A percentile compares a stretch with the other conserved stretches of the same genome.
phyloP scores from a whole-genome alignment of 2,329 filamentous ascomycete genomes.

The Cercospora nicotianae region DNA sequence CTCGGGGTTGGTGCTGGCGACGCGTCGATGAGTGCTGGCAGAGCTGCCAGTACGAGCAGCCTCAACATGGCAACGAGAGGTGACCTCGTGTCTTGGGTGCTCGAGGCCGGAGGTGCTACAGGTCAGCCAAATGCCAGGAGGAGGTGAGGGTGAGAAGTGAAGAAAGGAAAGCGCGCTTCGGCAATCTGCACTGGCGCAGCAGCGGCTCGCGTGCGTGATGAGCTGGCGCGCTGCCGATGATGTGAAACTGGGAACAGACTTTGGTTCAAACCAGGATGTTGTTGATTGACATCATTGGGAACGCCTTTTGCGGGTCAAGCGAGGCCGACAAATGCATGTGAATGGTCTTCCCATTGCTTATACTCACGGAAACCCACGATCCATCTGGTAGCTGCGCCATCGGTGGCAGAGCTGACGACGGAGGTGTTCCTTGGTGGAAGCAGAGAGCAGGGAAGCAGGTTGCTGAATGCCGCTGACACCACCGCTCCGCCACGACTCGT shows the following conservation, averaged over 20 bases:
- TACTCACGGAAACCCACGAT: background rate
- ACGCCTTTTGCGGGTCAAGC: background rate
- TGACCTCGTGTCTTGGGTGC: background rate
- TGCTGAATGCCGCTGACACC: background rate
- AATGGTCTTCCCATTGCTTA: background rate
- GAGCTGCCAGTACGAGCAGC: slow-evolving; percentile 33
- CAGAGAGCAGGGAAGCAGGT: background rate
- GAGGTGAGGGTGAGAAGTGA: background rate
- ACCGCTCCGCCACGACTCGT: background rate
- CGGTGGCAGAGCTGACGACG: background rate
- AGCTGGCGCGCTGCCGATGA: background rate
- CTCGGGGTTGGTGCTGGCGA: slow-evolving; percentile 26
- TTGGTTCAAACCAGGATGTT: background rate
- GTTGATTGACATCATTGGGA: background rate
- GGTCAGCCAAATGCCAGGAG: background rate
- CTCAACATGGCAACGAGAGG: slow-evolving; percentile 11
- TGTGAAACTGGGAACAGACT: background rate
- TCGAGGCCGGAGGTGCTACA: background rate
- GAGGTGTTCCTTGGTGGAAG: background rate
- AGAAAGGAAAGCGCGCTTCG: background rate
- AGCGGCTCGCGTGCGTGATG: background rate
- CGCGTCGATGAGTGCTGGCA: slow-evolving; percentile 32
- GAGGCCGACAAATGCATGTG: background rate
- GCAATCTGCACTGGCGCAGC: background rate
- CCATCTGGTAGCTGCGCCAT: background rate